Conservation (phyloP, 2,329 filamentous ascomycete species). For the Penicillium sp. region DNA sequence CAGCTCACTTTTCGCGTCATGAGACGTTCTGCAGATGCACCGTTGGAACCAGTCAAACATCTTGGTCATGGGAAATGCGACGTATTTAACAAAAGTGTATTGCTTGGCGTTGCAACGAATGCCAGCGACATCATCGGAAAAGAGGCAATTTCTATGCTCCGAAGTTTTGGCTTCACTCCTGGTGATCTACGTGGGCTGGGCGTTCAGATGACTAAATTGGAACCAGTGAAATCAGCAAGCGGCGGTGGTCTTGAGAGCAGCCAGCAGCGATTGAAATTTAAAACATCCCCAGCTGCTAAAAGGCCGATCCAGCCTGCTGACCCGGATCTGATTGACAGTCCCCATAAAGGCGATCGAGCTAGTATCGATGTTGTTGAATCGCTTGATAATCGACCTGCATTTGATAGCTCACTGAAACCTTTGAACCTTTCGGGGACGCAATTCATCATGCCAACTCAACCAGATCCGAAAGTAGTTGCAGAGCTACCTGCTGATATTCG, state of each 20-base stretch:
- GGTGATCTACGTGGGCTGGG: conserved; percentile 92
- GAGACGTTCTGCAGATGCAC: conserved; percentile 79
- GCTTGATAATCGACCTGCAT: conserved; percentile 26
- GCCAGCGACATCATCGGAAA: conserved; percentile 66
- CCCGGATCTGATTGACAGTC: conserved; percentile 47
- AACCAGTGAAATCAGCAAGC: conserved; percentile 63
- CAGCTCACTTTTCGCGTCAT: conserved; percentile 95
- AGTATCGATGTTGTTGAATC: conserved; percentile 22
- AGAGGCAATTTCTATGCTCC: conserved; percentile 80
- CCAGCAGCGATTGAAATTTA: conserved; percentile 75
- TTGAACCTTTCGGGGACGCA: conserved; percentile 83
- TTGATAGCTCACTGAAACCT: conserved; percentile 52
- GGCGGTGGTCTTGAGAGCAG: conserved; percentile 62
- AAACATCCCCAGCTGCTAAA: conserved; percentile 34
- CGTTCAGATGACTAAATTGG: conserved; percentile 88
- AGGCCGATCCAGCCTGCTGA: conserved; percentile 31
- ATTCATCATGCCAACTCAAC: conserved; percentile 78
- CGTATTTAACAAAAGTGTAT: conserved; percentile 80
- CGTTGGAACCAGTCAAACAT: conserved; percentile 86
- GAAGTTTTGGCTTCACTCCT: conserved; percentile 76
- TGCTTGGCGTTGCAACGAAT: conserved; percentile 82
- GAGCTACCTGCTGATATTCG: conserved; percentile 83
- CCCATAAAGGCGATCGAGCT: conserved; percentile 31
- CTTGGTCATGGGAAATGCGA: conserved; percentile 95
- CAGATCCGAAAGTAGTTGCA: conserved; percentile 75